phyloP scores from a whole-genome alignment of 2,329 filamentous ascomycete genomes.

The Calonectria pauciramosa region DNA sequence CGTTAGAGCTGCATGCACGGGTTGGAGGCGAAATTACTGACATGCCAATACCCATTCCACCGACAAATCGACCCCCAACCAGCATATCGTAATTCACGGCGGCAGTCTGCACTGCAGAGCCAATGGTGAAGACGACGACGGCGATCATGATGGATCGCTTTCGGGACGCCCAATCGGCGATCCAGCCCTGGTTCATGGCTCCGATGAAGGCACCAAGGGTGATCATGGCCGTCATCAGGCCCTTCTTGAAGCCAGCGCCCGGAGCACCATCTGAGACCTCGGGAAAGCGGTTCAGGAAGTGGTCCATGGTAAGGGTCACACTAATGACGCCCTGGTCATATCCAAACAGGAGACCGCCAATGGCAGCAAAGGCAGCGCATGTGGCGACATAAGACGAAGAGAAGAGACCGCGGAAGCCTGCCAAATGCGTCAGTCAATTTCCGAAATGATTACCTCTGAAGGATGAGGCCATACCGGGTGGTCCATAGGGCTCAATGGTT shows the following conservation, averaged over 20 bases:
- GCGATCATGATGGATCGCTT: slow-evolving; percentile 52
- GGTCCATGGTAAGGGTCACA: slow-evolving; percentile 52
- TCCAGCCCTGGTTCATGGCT: slow-evolving; percentile 57
- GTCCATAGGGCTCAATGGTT: slow-evolving; percentile 41
- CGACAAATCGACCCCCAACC: slow-evolving; percentile 57
- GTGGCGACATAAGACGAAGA: slow-evolving; percentile 49
- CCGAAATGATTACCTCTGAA: not conserved
- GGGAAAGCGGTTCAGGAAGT: slow-evolving; percentile 50
- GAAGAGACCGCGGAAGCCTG: slow-evolving; percentile 50
- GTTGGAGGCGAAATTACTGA: not conserved
- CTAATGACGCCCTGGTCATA: slow-evolving; percentile 58
- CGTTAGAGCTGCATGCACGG: not conserved
- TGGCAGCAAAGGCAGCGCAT: slow-evolving; percentile 50
- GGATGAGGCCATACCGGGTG: slow-evolving; percentile 32
- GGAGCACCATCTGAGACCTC: slow-evolving; percentile 49
- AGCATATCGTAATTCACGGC: slow-evolving; percentile 58
- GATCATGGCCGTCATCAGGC: slow-evolving; percentile 65
- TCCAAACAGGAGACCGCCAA: slow-evolving; percentile 57
- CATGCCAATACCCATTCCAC: slow-evolving; percentile 60
- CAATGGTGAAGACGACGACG: slow-evolving; percentile 54
- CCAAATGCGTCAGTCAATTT: not conserved
- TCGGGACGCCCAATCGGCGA: slow-evolving; percentile 50
- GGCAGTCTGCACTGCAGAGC: slow-evolving; percentile 58
- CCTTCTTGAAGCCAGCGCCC: slow-evolving; percentile 53
- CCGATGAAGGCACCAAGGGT: slow-evolving; percentile 62